Evolutionary conservation across 192 early-diverging fungal species (phyloP), one percentile per base, ranked within the genome.

Genomic region (Funneliformis geosporum): DNA sequence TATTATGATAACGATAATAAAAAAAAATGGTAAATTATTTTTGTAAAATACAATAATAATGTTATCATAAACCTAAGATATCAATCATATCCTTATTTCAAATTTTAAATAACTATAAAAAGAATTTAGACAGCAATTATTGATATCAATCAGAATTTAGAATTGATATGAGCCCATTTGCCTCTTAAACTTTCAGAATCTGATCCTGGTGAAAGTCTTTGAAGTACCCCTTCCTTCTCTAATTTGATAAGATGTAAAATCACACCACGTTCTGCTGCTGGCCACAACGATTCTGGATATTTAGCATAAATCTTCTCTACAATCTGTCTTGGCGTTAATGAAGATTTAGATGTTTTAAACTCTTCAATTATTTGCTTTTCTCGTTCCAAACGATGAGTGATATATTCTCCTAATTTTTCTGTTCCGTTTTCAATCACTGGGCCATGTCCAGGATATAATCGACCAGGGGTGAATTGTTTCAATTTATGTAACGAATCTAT

Each of bases 381-480:
- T 59, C 96, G 89, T 47, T 91, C 87, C 27, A 85, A 72, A 9
- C 96, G 91, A 83, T 97, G 95, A 10, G 78, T 75, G 28, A 96
- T 93, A 79, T 96, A 97, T 68, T 92, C 89, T 40, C 89, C 81
- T 8, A 97, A 88, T 23, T 89, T 91, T 0, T 72, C 61, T 10
- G 84, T 82, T 0, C 93, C 94, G 72, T 93, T 86, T 60, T 88
- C 84, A 44, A 97, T 83, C 12, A 92, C 86, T 11, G 93, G 92
- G 0, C 96, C 96, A 80, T 97, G 96, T 1, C 93, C 93, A 4
- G 92, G 92, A 71, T 84, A 86, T 23, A 84, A 81, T 23, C 80
- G 75, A 50, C 28, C 73, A 11, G 80, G 50, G 3, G n/a, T n/a
- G 10, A 76, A 80, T 14, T 82, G 79, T 60, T 88, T 78, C 25